These are phyloP conservation scores for Tylopilus vinaceipallidus DNA, from an alignment of 768 basidiomycete species.

Conservation along the genomic window DNA sequence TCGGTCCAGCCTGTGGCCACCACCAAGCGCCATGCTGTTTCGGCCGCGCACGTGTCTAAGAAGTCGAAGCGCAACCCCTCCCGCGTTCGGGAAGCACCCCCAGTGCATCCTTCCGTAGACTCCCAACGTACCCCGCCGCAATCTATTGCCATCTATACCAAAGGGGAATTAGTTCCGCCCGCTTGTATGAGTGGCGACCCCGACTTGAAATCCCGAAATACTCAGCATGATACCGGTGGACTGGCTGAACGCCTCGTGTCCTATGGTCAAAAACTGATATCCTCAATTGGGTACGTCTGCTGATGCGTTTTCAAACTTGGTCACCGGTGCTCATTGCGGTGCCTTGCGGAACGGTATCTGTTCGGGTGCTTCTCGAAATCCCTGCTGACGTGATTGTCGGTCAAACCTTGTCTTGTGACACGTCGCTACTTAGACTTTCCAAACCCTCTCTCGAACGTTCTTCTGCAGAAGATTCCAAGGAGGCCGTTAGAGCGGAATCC, in stretches of 20 bases:
- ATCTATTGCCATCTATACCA: constrained; percentile 11
- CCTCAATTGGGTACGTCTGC: constrained; percentile 44
- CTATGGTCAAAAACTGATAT: constrained; percentile 46
- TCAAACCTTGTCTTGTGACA: constrained; percentile 22
- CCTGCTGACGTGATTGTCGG: constrained; percentile 26
- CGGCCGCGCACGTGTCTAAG: constrained; percentile 17
- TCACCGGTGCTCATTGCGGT: constrained; percentile 28
- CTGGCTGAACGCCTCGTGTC: constrained; percentile 49
- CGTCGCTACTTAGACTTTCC: constrained; percentile 30
- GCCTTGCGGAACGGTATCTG: constrained; percentile 19
- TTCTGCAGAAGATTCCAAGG: constrained; percentile 7
- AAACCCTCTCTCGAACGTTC: constrained; percentile 17
- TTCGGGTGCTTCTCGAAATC: constrained; percentile 18
- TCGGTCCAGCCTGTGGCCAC: constrained; percentile 12
- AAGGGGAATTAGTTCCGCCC: constrained; percentile 18
- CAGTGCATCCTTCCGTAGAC: constrained; percentile 7
- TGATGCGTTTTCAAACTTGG: constrained; percentile 18
- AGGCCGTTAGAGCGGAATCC: constrained; percentile 12
- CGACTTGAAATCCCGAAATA: constrained; percentile 17
- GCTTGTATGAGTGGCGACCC: constrained; percentile 23
- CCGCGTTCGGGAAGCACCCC: constrained; percentile 11
- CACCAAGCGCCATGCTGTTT: constrained; percentile 14
- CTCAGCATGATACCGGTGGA: constrained; percentile 27
- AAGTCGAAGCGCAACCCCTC: constrained; percentile 19
- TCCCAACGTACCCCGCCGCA: constrained; percentile 12